Base-by-base conservation (phyloP, 805 yeast genomes). In the Ogataea populi-albae region DNA sequence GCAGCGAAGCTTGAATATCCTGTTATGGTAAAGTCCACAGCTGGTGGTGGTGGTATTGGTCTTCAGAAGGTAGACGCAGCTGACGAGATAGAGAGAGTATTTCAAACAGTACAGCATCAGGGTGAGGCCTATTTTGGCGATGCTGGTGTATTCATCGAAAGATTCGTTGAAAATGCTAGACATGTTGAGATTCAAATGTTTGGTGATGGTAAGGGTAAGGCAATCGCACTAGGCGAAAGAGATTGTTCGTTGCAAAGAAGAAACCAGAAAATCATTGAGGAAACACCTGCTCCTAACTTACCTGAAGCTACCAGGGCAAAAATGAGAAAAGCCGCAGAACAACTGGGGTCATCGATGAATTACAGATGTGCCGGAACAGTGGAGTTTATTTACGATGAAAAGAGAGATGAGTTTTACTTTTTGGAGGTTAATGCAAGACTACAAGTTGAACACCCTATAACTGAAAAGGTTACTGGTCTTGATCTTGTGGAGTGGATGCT, bases 31-130 rank as follows among this genome's bases (percentile, higher is more conserved):
- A 91, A 91, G 64, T 84, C 95, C 17, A 93, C 98, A 43, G 98
- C 98, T 17, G 98, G 98, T 59, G 98, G 98, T 55, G 98, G 98
- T 63, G 98, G 98, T 65, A 91, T 91, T 55, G 98, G 98, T 46
- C 68, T 91, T 50, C 97, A 91, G 62, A 85, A 88, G 57, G 97
- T 89, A 40, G 96, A 89, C 54, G 72, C 79, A 23, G 85, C 76
- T 48, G 78, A 61, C 14, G 97, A 93, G 41, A 79, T 93, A 45
- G 86, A 79, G 64, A 67, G 83, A 43, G 94, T 89, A 10, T 91
- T 87, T 63, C 84, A 77, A 53, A 81, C 95, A 7, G 98, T 93
- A 28, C 82, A 86, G 57, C 96, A 88, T 64, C 96, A 88, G 64
- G 98, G 97, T 46, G 73, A 79, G 56, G 76, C 95, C 0, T 91